Conservation (phyloP, 2,329 filamentous ascomycete genomes). For the Aurifilum marmelostoma region DNA sequence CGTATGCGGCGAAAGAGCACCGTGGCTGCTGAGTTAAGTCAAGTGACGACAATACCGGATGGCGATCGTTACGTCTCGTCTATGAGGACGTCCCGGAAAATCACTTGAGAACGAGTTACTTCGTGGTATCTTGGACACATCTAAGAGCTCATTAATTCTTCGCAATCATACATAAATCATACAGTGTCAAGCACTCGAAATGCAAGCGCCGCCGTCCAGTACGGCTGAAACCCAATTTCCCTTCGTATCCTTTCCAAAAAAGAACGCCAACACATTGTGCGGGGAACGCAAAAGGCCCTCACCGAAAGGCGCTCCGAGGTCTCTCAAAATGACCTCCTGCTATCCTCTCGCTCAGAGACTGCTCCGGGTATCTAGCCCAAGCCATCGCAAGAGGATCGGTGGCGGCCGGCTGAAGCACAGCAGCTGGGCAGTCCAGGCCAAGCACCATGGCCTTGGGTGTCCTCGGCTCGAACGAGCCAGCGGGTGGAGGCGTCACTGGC, state of each 20-base stretch:
- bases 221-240: background rate
- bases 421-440: background rate
- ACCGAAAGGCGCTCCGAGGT: background rate
- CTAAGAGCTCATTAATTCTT: background rate
- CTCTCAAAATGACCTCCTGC: background rate
- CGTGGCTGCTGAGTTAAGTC: background rate
- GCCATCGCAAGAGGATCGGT: background rate
- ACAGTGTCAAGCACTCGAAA: background rate
- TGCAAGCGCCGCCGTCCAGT: background rate
- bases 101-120: background rate
- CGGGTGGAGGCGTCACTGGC: slow-evolving; percentile 29
- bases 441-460: slow-evolving; percentile 38
- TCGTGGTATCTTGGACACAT: background rate
- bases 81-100: background rate
- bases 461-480: slow-evolving; percentile 33
- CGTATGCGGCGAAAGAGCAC: background rate
- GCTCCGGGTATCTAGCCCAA: no score
- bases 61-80: background rate
- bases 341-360: background rate
- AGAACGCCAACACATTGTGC: background rate
- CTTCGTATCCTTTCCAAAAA: background rate
- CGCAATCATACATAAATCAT: background rate
- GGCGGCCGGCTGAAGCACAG: background rate
- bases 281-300: background rate
- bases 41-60: background rate